Conservation (phyloP, 2,329 filamentous ascomycete species). For the Fusarium graminum region DNA sequence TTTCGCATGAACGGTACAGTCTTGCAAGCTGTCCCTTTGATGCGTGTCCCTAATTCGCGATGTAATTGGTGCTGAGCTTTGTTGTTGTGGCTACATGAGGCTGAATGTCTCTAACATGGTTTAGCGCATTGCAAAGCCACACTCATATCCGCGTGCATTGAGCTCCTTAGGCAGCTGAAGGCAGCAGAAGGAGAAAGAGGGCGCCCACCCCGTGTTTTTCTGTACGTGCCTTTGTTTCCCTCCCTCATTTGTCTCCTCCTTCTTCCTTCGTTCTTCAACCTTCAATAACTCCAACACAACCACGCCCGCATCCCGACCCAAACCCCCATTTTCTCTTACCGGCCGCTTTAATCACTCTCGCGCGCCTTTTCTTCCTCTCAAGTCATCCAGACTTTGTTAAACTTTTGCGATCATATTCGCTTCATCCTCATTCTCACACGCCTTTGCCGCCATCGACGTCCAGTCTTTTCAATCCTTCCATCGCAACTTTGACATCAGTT, state of each 20-base stretch:
- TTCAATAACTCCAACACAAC: constrained; percentile 32
- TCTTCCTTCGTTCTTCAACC: constrained; percentile 36
- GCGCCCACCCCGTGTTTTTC: constrained; percentile 49
- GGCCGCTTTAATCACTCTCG: constrained; percentile 35
- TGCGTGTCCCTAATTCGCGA: constrained; percentile 19
- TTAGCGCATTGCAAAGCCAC: constrained; percentile 37
- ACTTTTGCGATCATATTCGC: constrained; percentile 30
- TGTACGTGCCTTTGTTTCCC: constrained; percentile 30
- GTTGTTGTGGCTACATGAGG: constrained; percentile 41
- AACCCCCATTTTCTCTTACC: constrained; percentile 30
- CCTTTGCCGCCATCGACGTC: constrained; percentile 29
- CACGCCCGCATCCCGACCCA: constrained; percentile 41
- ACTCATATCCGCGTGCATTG: constrained; percentile 23
- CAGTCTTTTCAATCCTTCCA: constrained; percentile 10
- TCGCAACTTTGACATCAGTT: constrained; percentile 31
- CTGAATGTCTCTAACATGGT: constrained; percentile 22
- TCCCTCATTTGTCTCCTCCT: constrained; percentile 26
- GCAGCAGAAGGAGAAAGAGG: constrained; percentile 37
- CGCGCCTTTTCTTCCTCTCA: constrained; percentile 31
- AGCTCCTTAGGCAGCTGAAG: constrained; percentile 37
- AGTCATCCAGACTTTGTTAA: constrained; percentile 23
- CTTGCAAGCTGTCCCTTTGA: constrained; percentile 30
- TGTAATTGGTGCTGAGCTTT: constrained; percentile 33
- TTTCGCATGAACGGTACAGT: constrained; percentile 10
- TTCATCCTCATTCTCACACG: constrained; percentile 12